Evolutionary conservation across 208 protist genomes (phyloP).

Genomic region (Borovskyia barvae): DNA sequence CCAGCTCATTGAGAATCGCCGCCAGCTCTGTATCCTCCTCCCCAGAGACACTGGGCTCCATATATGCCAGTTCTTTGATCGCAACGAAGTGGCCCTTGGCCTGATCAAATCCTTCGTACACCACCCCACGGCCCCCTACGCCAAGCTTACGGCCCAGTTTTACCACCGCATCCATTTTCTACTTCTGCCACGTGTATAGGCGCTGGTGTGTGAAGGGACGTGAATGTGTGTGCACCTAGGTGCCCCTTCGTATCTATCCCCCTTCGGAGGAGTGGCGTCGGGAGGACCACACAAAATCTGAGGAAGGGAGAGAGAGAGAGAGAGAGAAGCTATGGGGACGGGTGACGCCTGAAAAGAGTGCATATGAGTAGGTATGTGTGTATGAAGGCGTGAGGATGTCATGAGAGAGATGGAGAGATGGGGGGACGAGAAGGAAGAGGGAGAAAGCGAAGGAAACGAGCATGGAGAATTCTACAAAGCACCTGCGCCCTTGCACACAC

Average conservation of each 20-base stretch:
- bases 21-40: constrained; percentile 28
- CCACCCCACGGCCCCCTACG: constrained; percentile 65
- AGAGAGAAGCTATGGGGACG: too few species aligned
- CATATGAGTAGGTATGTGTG: too few species aligned
- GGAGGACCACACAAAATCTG: too few species aligned
- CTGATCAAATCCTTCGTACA: constrained; percentile 86
- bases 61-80: constrained; percentile 84
- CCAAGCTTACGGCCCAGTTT: constrained; percentile 81
- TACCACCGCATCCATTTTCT: constrained; percentile 23
- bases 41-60: constrained; percentile 22
- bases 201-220: not conserved
- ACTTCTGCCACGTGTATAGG: not conserved
- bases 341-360: too few species aligned
- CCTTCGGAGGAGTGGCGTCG: too few species aligned
- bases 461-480: too few species aligned
- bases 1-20: constrained; percentile 69
- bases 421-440: not conserved
- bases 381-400: too few species aligned
- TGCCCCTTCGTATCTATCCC: too few species aligned
- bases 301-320: too few species aligned
- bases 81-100: constrained; percentile 79
- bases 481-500: too few species aligned
- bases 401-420: not conserved
- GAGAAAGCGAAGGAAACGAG: not conserved
- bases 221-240: too few species aligned